Percentiles rank a stretch among this genome's conserved stretches.
Conservation (phyloP, 2,329 filamentous ascomycete species). For the Nemania sp. region DNA sequence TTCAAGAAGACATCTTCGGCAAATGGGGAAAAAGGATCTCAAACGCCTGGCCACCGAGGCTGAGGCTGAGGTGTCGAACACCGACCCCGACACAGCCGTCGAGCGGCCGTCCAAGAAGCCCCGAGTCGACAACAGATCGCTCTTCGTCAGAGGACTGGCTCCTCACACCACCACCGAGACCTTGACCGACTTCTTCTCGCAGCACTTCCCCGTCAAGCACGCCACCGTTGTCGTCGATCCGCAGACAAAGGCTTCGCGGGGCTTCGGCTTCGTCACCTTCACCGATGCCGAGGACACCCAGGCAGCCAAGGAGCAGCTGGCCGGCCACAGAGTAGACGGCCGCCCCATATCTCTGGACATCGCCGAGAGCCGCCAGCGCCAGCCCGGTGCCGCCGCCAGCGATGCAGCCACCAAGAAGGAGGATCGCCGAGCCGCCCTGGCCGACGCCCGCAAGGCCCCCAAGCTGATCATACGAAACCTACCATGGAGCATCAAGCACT, state of each 20-base stretch:
- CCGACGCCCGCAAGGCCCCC: conserved; percentile 64
- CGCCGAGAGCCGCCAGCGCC: conserved; percentile 80
- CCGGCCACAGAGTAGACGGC: conserved; percentile 77
- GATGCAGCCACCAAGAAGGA: conserved; percentile 61
- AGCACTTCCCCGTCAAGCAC: conserved; percentile 93
- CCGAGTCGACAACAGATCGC: conserved; percentile 67
- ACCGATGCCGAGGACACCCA: conserved; percentile 90
- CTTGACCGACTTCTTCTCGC: conserved; percentile 87
- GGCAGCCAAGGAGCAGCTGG: conserved; percentile 78
- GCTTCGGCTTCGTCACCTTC: conserved; percentile 97
- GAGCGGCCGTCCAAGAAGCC: conserved; percentile 57
- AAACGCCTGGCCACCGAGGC: conserved; percentile 32
- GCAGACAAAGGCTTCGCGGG: conserved; percentile 82
- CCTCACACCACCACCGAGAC: conserved; percentile 77
- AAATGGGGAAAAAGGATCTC: conserved; percentile 33
- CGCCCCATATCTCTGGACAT: conserved; percentile 84
- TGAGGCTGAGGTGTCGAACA: conserved; percentile 17
- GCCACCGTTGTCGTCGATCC: conserved; percentile 90
- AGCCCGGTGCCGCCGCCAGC: conserved; percentile 32
- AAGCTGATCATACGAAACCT: conserved; percentile 91
- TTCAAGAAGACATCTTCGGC: too few species aligned
- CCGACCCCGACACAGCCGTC: conserved; percentile 32
- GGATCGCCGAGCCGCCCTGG: conserved; percentile 63
- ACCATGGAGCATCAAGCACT: conserved; percentile 91
- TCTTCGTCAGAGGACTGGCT: conserved; percentile 90